Percentiles rank a stretch among this genome's conserved stretches.
These are phyloP conservation scores for Fusarium newnesense DNA, from an alignment of 2,329 filamentous ascomycete genomes.

Conservation along the genomic window DNA sequence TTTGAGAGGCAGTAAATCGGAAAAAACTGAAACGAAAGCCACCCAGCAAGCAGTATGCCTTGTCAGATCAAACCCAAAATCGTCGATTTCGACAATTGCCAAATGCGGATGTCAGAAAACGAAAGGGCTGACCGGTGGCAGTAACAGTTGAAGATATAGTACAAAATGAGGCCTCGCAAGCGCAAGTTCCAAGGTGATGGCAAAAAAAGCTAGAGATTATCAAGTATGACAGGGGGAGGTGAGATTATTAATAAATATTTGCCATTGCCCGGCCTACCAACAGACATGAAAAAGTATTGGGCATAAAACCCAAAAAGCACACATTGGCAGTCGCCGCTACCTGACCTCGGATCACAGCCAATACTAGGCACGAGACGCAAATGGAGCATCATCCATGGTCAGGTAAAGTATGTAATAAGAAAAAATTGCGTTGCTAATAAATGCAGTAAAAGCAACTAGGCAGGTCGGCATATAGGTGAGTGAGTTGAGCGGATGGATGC, in stretches of 20 bases:
- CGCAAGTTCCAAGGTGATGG: neutral
- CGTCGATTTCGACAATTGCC: neutral
- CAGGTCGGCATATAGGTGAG: neutral
- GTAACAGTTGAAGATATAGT: neutral
- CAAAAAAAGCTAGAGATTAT: neutral
- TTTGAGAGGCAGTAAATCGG: neutral
- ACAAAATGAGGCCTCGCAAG: neutral
- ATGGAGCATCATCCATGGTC: slow-evolving; percentile 6
- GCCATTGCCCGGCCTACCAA: slow-evolving; percentile 1
- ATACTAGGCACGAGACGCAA: slow-evolving; percentile 1
- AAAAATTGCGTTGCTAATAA: neutral
- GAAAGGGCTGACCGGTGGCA: neutral
- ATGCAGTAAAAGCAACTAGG: slow-evolving; percentile 4
- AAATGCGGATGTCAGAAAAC: neutral
- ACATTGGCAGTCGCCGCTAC: neutral
- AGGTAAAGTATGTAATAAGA: neutral
- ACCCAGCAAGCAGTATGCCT: neutral
- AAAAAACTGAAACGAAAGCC: slow-evolving; percentile 4
- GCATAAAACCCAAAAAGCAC: slow-evolving; percentile 1
- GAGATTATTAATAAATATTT: slow-evolving; percentile 15
- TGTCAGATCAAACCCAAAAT: neutral
- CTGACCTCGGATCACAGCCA: slow-evolving; percentile 8
- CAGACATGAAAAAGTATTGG: neutral
- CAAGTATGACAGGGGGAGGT: slow-evolving; percentile 6
- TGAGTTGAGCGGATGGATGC: neutral